Evolutionary conservation across 805 yeast species (phyloP).

Genomic region (Myxozyma geophila): DNA sequence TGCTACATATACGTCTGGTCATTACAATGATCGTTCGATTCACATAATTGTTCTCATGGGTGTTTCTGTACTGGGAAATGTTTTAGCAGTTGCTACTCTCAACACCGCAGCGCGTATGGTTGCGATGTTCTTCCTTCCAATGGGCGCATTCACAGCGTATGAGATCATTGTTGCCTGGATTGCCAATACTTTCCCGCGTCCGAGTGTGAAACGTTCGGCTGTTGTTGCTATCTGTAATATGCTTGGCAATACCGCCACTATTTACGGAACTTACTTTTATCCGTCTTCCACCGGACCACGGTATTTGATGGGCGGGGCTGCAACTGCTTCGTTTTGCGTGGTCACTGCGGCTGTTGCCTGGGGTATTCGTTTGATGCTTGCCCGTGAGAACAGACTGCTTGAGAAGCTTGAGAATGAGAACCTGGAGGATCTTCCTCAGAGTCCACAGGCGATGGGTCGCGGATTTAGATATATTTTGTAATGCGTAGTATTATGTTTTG

Average conservation of each 20-base stretch:
- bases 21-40: constrained; percentile 23
- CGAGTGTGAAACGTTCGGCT: constrained; percentile 26
- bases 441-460: background rate
- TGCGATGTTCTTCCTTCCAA: constrained; percentile 28
- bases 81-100: constrained; percentile 17
- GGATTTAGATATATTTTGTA: constrained; percentile 20
- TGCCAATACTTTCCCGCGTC: constrained; percentile 27
- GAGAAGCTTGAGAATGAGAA: constrained; percentile 23
- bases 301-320: constrained; percentile 23
- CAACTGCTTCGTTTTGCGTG: constrained; percentile 15
- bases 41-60: constrained; percentile 18
- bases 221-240: constrained; percentile 27
- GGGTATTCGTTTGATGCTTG: constrained; percentile 16
- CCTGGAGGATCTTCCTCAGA: constrained; percentile 8
- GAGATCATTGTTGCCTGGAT: constrained; percentile 32
- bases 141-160: constrained; percentile 26
- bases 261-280: constrained; percentile 25
- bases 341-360: constrained; percentile 14
- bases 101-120: constrained; percentile 23
- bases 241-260: constrained; percentile 24
- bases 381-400: constrained; percentile 20
- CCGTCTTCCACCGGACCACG: constrained; percentile 26
- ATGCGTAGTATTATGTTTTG: background rate
- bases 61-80: constrained; percentile 16
- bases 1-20: constrained; percentile 32